Conservation (phyloP, 148 eudicot species). For the Cornus florida region DNA sequence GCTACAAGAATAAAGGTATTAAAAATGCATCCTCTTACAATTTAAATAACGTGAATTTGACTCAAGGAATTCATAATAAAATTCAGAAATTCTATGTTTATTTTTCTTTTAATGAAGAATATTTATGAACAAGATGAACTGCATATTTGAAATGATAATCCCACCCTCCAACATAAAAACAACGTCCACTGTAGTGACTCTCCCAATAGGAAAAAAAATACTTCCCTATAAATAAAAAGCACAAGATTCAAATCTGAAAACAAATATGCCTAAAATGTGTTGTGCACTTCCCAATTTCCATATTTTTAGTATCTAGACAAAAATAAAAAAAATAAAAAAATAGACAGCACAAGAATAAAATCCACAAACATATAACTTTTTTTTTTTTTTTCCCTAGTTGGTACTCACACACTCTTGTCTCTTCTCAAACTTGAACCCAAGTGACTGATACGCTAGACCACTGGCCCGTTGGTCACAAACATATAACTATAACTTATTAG, state of each 20-base stretch:
- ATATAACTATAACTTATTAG: slow-evolving; percentile 9
- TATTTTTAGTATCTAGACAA: background rate
- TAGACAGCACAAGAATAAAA: slow-evolving; percentile 1
- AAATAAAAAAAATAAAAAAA: background rate
- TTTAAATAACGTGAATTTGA: background rate
- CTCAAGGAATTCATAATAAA: background rate
- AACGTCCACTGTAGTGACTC: background rate
- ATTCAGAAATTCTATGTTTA: too few relatives aligned
- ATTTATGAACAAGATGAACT: background rate
- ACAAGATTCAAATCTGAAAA: background rate
- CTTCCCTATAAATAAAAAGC: background rate
- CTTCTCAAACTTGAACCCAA: too few relatives aligned
- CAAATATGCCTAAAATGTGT: background rate
- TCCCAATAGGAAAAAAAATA: background rate
- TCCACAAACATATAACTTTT: background rate
- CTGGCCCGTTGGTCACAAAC: too few relatives aligned
- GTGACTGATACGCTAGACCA: too few relatives aligned
- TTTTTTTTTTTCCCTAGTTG: too few relatives aligned
- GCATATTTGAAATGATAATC: too few relatives aligned
- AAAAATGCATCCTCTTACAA: background rate
- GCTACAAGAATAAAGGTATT: too few relatives aligned
- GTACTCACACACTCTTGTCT: too few relatives aligned
- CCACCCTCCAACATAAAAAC: background rate
- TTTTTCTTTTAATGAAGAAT: too few relatives aligned
- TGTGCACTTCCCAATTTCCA: too few relatives aligned